Evolutionary conservation across 2,329 filamentous ascomycete genomes (phyloP), one percentile per base, ranked within the genome.

Genomic region (Pseudopyrenochaeta lycopersici): DNA sequence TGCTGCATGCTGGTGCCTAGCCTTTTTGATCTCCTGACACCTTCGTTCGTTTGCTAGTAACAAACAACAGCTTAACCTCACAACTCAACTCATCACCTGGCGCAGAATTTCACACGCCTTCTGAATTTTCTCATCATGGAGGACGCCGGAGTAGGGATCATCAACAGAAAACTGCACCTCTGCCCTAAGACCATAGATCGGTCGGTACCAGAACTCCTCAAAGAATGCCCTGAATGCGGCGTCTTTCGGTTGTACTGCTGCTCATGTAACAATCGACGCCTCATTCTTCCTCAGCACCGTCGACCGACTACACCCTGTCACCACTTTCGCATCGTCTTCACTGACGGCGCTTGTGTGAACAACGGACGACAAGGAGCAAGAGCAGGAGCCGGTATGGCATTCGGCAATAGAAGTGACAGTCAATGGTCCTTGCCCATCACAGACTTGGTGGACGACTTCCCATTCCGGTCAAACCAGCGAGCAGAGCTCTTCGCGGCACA

Each of bases 401-500:
- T 46, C 12, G 56, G 56, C 40, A 53, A 43, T 49, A 23, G 36
- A 44, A 41, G 46, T 40, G 46, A 17, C 45, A 27, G 39, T 17
- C 44, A 49, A 49, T 20, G 32, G 5, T 44, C 49, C 44, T 29
- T 45, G 33, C 45, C 54, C 32, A 55, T 60, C 32, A 54, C 49
- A 20, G 46, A 54, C 30, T 30, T 38, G 30, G 15, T 44, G 9
- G 54, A 60, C 45, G 21, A 46, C 33, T 57, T 54, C 30, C 54
- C 50, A 20, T 4, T 48, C 15, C 51, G 47, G 21, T 59, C 56
- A 17, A 56, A 56, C 41, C 52, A 59, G 41, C 44, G 52, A 49
- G 58, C 56, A 23, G 56, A 59, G 46, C 50, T 62, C 23, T 44
- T 12, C 46, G 58, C 52, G 27, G 56, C 56, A 39, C 49, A 45